phyloP scores from a whole-genome alignment of 805 yeast genomes.

The Alloascoidea africana region DNA sequence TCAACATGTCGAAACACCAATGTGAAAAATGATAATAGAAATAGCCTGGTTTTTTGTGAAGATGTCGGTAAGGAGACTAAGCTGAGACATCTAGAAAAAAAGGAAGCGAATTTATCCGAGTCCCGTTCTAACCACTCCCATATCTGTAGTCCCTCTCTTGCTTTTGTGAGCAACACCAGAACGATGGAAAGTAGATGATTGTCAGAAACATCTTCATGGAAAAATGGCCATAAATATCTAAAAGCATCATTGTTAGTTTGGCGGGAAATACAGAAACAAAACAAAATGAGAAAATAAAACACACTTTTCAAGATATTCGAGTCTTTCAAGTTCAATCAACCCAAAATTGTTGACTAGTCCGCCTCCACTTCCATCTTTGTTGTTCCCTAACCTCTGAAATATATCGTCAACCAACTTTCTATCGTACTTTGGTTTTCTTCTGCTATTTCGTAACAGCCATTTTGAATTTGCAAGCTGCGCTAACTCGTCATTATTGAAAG shows the following conservation, averaged over 20 bases:
- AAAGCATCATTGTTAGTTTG: background rate
- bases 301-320: slow-evolving; percentile 9
- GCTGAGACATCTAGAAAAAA: slow-evolving; percentile 18
- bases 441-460: background rate
- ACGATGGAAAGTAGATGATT: slow-evolving; percentile 24
- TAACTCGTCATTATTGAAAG: too few species aligned
- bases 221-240: slow-evolving; percentile 25
- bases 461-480: too few species aligned
- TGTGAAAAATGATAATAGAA: slow-evolving; percentile 13
- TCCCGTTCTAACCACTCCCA: slow-evolving; percentile 10
- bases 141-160: slow-evolving; percentile 5
- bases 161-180: slow-evolving; percentile 9
- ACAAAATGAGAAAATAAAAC: slow-evolving; percentile 1
- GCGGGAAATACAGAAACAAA: background rate
- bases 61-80: slow-evolving; percentile 9
- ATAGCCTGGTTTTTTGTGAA: slow-evolving; percentile 5
- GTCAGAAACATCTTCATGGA: slow-evolving; percentile 23
- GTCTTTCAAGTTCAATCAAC: slow-evolving; percentile 6
- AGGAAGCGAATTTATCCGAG: slow-evolving; percentile 12
- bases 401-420: slow-evolving; percentile 3
- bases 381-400: slow-evolving; percentile 3
- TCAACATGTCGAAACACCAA: slow-evolving; percentile 13
- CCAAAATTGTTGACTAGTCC: slow-evolving; percentile 2
- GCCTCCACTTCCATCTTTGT: too few species aligned
- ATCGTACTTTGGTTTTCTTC: slow-evolving; percentile 3